Base-by-base conservation (phyloP, 1,284 basidiomycete genomes). In the Boletus holoroseus region DNA sequence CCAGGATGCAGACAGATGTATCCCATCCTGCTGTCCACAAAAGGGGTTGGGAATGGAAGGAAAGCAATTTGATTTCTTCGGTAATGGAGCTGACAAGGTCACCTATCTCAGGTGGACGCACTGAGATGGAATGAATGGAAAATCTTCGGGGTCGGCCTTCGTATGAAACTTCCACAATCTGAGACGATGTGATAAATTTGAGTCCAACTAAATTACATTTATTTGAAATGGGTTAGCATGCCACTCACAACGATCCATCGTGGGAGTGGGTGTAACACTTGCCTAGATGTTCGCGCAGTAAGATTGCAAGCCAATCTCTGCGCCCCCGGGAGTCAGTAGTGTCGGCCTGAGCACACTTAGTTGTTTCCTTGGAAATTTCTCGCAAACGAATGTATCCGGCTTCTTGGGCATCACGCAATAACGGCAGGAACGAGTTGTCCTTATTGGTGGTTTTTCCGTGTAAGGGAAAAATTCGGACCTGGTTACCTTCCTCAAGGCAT, bases 21-120 rank as follows among this genome's bases (percentile, higher is more conserved):
- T 85, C 79, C 85, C 84, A 91, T 44, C 72, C 76, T 20, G 76
- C 74, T 8, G 70, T 76, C 79, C 81, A 87, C 20, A 83, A 63
- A 68, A 64, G 13, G 67, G 65, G 9, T 59, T 47, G 24, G 62
- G 45, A 67, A 59, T 35, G 47, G 24, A 84, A 58, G 12, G 73
- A 72, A 27, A 86, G 61, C 16, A 70, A 62, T 44, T 70, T 51
- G 11, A 83, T 60, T 26, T 66, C 62, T 42, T 69, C 60, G 40
- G 74, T 66, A 8, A 85, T 60, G 27, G 71, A 68, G 18, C 64
- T 59, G 35, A 58, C 54, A 28, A 58, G 40, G 15, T 64, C 54
- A 28, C 60, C 58, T 41, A 62, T 58, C 22, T 57, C 58, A 30
- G 66, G 64, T 36, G 63, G 60, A 16, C 67, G 60, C 13, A 71